Conservation (phyloP, 2,329 filamentous ascomycete genomes). For the Ophiostoma ips region DNA sequence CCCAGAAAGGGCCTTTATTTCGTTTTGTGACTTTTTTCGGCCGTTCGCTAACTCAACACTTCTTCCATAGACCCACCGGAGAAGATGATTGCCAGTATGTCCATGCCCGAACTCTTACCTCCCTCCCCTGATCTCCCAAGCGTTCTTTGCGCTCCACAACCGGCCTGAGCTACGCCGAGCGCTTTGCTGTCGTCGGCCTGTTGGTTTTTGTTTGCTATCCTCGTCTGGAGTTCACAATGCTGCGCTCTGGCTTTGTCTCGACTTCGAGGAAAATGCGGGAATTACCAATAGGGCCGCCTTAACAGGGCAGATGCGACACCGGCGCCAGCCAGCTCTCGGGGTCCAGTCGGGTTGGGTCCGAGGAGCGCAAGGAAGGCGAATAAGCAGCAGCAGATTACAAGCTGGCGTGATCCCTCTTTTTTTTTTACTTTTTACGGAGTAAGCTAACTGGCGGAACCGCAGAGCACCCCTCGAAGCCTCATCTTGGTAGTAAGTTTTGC, state of each 20-base stretch:
- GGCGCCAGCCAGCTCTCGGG: background rate
- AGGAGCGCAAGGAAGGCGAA: background rate
- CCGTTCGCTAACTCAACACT: conserved; percentile 10
- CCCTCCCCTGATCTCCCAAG: too few relatives aligned
- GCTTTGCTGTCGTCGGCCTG: too few relatives aligned
- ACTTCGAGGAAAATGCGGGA: background rate
- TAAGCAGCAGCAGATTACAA: background rate
- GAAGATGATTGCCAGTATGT: conserved; percentile 56
- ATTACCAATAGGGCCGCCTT: background rate
- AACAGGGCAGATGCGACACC: background rate
- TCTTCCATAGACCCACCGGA: conserved; percentile 40
- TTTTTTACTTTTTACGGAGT: background rate
- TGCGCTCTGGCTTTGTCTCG: background rate
- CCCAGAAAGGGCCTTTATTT: background rate
- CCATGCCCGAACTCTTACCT: too few relatives aligned
- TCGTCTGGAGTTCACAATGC: background rate
- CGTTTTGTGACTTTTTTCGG: background rate
- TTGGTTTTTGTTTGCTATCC: background rate
- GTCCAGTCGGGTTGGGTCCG: background rate
- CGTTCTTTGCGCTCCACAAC: too few relatives aligned
- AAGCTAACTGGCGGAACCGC: conserved; percentile 21
- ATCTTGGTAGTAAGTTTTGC: conserved; percentile 44
- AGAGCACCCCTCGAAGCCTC: conserved; percentile 59
- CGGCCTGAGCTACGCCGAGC: too few relatives aligned
- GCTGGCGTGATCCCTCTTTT: background rate